Percentiles rank a stretch among this genome's conserved stretches.
phyloP scores from a whole-genome alignment of 139 green algal genomes.

The Eudorina sp. region DNA sequence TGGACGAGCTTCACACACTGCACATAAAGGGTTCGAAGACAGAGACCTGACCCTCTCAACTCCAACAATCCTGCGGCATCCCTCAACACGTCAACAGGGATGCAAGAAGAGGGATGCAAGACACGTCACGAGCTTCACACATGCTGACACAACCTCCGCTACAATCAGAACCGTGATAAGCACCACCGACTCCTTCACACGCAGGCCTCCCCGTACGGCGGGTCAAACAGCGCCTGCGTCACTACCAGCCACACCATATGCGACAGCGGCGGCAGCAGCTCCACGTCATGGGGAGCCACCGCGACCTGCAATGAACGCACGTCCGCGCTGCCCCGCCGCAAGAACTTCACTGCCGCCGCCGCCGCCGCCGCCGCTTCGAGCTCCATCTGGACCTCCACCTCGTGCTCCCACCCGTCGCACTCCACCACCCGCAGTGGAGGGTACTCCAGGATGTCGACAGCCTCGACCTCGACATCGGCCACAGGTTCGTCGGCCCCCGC shows the following conservation, averaged over 20 bases:
- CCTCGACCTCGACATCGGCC: no score
- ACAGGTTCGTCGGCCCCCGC: no score
- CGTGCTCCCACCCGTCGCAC: neutral
- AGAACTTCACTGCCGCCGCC: no score
- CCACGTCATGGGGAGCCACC: no score
- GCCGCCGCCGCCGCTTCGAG: neutral
- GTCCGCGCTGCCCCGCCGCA: no score
- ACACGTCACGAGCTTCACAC: neutral
- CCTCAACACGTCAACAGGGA: neutral
- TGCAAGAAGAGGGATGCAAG: neutral
- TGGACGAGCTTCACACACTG: no score
- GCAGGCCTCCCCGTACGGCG: no score
- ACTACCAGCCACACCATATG: neutral
- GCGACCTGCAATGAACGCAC: no score
- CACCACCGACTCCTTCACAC: neutral
- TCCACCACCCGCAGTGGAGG: neutral
- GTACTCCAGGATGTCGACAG: no score
- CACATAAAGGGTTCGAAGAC: neutral
- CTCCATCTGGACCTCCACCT: neutral
- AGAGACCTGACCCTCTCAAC: neutral
- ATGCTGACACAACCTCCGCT: neutral
- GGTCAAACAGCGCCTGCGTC: neutral
- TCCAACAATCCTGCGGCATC: neutral
- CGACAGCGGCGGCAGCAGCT: neutral
- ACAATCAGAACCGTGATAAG: neutral